Evolutionary conservation across 2,329 filamentous ascomycete species (phyloP).

Genomic region (Aspergillus pseudoterreus): DNA sequence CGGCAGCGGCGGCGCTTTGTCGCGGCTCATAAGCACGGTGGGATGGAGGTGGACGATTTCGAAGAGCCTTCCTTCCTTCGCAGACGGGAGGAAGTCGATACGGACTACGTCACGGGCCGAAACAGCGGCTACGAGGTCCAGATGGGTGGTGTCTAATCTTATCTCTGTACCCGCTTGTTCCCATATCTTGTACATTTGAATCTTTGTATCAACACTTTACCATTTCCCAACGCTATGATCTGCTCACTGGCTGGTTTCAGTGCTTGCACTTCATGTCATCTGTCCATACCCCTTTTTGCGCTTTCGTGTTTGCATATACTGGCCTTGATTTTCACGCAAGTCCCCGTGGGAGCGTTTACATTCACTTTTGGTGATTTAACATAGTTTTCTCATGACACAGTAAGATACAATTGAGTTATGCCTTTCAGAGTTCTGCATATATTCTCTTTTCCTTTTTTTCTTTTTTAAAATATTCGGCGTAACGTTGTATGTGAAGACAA

Average conservation of each 20-base stretch:
- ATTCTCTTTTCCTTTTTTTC: neutral
- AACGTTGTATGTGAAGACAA: too few species aligned
- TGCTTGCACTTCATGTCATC: neutral
- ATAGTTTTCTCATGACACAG: neutral
- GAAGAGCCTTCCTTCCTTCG: conserved; percentile 45
- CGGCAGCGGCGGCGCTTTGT: conserved; percentile 25
- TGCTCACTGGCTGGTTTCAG: conserved; percentile 5
- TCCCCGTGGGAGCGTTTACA: neutral
- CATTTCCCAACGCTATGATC: neutral
- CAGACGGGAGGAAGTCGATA: conserved; percentile 38
- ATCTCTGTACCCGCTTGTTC: neutral
- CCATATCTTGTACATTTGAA: neutral
- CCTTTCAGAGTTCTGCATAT: neutral
- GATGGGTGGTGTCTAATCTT: conserved; percentile 32
- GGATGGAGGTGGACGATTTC: conserved; percentile 41
- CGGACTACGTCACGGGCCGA: conserved; percentile 17
- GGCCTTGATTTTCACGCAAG: neutral
- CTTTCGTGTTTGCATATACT: conserved; percentile 1
- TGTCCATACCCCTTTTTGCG: neutral
- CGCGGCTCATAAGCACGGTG: conserved; percentile 8
- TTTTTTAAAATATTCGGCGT: neutral
- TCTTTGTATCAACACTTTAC: neutral
- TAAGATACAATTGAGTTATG: neutral
- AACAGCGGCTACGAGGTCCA: conserved; percentile 16
- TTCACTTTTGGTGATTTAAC: neutral